Evolutionary conservation across 2,329 filamentous ascomycete genomes (phyloP), one percentile per base, ranked within the genome.

Genomic region (Fusarium sp.): DNA sequence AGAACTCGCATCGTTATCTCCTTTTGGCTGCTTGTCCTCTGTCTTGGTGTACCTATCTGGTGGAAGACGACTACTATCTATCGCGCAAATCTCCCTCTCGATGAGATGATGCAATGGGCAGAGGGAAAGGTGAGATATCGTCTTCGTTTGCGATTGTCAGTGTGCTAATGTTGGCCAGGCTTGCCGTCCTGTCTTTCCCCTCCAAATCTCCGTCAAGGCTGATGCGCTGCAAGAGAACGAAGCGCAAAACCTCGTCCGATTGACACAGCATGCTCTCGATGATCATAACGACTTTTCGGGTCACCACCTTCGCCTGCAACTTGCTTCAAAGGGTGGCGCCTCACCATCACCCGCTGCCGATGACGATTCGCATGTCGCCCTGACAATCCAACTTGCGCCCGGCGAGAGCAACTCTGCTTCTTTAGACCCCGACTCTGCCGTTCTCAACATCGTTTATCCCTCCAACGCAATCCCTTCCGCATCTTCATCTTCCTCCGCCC

Each of bases 1-100:
- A 90, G 96, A 55, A 87, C 88, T 47, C 84, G 84, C 65, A 91
- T 98, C 50, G 89, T 99, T 65, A 78, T 92, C 65, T 95, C 95
- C 10, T 98, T 97, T 79, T 99, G 96, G 96, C 83, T 89, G 7
- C 89, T 98, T 37, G 92, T 97, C 8, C 77, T 97, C 8, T 86
- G 91, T 30, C 81, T 99, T 7, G 96, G 96, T 4, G 79, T 99
- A 69, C 96, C 96, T 58, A 90, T 97, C 86, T 99, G 96, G 96
- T 96, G 93, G 89, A 90, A 89, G 78, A 98, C 96, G 1, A 99
- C 96, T 6, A 91, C 92, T 1, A 97, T 98, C 56, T 94, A 97
- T 78, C 88, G 96, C 56, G 94, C 95, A 14, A 86, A 89, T 44
- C 82, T 99, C 71, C 96, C 96, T 7, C 79, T 97, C 70, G 86